Evolutionary conservation across 2,329 filamentous ascomycete species (phyloP).

Genomic region (Fusarium pseudograminearum): DNA sequence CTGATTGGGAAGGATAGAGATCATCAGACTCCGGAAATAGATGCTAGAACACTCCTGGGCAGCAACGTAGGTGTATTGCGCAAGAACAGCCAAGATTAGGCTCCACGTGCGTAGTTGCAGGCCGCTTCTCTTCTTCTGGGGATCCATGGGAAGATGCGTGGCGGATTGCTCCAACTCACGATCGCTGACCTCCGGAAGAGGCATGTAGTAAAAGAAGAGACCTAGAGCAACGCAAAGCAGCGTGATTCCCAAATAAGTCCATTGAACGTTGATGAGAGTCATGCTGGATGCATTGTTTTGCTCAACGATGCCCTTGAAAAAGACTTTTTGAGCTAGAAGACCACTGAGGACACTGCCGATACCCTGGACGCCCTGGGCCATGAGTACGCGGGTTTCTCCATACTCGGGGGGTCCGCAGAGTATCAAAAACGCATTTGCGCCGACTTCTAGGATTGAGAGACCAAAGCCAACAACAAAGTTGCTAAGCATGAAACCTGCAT

Average conservation of each 20-base stretch:
- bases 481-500: constrained; percentile 80
- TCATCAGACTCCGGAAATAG: constrained; percentile 67
- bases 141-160: constrained; percentile 62
- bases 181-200: constrained; percentile 71
- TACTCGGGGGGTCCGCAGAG: constrained; percentile 80
- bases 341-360: constrained; percentile 79
- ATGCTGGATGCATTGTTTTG: constrained; percentile 48
- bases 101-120: constrained; percentile 66
- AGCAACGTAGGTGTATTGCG: constrained; percentile 84
- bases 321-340: constrained; percentile 77
- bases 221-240: constrained; percentile 78
- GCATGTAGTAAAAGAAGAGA: constrained; percentile 76
- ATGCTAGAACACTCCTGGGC: constrained; percentile 75
- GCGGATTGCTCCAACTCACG: constrained; percentile 64
- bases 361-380: constrained; percentile 83
- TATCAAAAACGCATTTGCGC: constrained; percentile 79
- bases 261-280: constrained; percentile 80
- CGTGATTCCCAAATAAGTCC: constrained; percentile 86
- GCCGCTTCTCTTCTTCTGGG: constrained; percentile 62
- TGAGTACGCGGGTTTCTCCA: constrained; percentile 78
- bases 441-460: constrained; percentile 81
- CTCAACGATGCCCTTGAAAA: constrained; percentile 72
- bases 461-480: constrained; percentile 82
- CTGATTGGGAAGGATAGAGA: constrained; percentile 54
- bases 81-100: constrained; percentile 77